Base-by-base conservation (phyloP, 192 early-diverging fungal genomes). In the Rhizoclosmatium globosum region DNA sequence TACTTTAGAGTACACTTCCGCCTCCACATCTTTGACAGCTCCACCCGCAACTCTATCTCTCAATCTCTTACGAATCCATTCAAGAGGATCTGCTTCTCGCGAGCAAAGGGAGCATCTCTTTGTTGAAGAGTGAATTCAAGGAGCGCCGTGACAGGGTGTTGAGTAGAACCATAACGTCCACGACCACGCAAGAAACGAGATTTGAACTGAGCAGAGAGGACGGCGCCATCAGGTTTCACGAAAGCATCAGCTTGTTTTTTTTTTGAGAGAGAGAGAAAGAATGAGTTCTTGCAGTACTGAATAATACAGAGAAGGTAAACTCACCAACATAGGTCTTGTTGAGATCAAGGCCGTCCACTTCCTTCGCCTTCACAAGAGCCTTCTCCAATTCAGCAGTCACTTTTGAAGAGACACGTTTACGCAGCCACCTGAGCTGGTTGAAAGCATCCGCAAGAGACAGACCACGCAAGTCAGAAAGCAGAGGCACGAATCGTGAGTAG, bases 161-260 rank as follows among this genome's bases (percentile, higher is more conserved):
- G 85, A 3, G 87, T 86, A n/a, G 87, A 67, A 3, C 87, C 87
- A 62, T 86, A 88, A 19, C 87, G 81, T 9, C 85, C 87, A 11
- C 87, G 79, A 21, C 87, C 87, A 15, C 74, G 68, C 41, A 88
- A 23, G 73, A 74, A 88, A 57, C 66, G 77, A 41, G 77, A 76
- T 9, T 46, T 64, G 23, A 88, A 74, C 41, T 81, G 60, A 23
- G 64, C 56, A 4, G 73, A 79, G 7, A 86, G 71, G 41, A 85
- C 67, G 19, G 81, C 84, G 7, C 61, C 76, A 67, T 74, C 68
- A 41, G 82, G 43, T 68, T 81, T 81, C 42, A 83, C 78, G 58
- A 83, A 86, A 9, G 78, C 84, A 39, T 88, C 87, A 60, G 87
- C 87, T 88, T n/a, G 56, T 64, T 64, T 23, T 41, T 64, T 64